Conservation (phyloP, 2,329 filamentous ascomycete species). For the Talaromyces funiculosus region DNA sequence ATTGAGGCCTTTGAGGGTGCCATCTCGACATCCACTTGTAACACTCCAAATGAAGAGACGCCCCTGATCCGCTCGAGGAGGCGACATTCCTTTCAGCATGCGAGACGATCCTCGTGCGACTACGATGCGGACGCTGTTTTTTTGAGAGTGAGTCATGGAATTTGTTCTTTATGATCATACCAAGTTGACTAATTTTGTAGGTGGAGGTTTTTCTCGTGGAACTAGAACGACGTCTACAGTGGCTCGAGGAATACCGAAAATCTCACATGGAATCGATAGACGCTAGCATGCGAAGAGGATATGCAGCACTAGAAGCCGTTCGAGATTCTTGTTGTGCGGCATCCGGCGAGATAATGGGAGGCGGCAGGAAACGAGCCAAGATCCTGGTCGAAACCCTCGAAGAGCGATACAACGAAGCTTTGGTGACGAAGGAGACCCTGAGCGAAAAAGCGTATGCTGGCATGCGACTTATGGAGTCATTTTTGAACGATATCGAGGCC, state of each 20-base stretch:
- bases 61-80: constrained; percentile 35
- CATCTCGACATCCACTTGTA: constrained; percentile 21
- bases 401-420: constrained; percentile 74
- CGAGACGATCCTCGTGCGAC: constrained; percentile 38
- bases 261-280: constrained; percentile 75
- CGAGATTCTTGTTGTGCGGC: constrained; percentile 83
- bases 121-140: constrained; percentile 43
- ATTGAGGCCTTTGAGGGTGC: constrained; percentile 31
- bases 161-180: neutral
- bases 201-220: constrained; percentile 60
- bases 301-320: constrained; percentile 78
- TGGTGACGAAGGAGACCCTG: constrained; percentile 77
- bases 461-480: constrained; percentile 76
- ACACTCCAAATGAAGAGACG: constrained; percentile 29
- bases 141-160: constrained; percentile 29
- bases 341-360: constrained; percentile 83
- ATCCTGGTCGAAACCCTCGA: constrained; percentile 93
- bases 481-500: constrained; percentile 78
- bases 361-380: constrained; percentile 73
- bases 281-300: constrained; percentile 74
- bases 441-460: constrained; percentile 88
- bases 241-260: constrained; percentile 82
- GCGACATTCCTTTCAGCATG: constrained; percentile 42
- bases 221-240: constrained; percentile 77
- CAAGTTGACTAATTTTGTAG: constrained; percentile 18